Evolutionary conservation across 495 filamentous ascomycete species (phyloP).

Genomic region (Trichoderma reesei): DNA sequence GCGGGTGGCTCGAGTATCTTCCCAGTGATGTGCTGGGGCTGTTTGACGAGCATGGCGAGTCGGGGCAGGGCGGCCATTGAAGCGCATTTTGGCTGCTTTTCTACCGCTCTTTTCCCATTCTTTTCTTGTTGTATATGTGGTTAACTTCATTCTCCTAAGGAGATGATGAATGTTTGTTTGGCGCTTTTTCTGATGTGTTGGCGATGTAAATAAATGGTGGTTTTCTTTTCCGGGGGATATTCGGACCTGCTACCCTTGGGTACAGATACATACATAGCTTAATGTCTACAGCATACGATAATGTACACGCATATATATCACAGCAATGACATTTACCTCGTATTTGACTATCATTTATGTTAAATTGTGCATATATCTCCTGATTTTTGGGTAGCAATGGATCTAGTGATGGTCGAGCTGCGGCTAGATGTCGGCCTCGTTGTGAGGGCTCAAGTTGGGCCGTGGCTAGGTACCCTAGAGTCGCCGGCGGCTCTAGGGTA

Average conservation of each 20-base stretch:
- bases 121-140: too few species aligned
- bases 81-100: background rate
- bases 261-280: background rate
- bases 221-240: background rate
- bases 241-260: background rate
- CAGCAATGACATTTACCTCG: background rate
- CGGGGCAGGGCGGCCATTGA: background rate
- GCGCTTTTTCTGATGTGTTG: constrained; percentile 36
- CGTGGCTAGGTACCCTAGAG: too few species aligned
- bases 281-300: too few species aligned
- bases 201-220: background rate
- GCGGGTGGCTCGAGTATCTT: constrained; percentile 62
- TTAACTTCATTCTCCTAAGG: too few species aligned
- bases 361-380: background rate
- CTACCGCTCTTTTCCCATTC: too few species aligned
- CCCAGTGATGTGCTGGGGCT: constrained; percentile 52
- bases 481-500: too few species aligned
- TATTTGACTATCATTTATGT: background rate
- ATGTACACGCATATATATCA: background rate
- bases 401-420: constrained; percentile 72
- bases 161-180: background rate
- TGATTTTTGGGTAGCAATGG: constrained; percentile 64
- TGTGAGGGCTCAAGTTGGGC: constrained; percentile 74
- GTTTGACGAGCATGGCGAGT: constrained; percentile 25
- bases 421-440: constrained; percentile 81